A percentile compares a stretch with the other conserved stretches of the same genome.
These are phyloP conservation scores for Paralagenidium karlingii DNA, from an alignment of 352 stramenopile genomes.

Conservation along the genomic window DNA sequence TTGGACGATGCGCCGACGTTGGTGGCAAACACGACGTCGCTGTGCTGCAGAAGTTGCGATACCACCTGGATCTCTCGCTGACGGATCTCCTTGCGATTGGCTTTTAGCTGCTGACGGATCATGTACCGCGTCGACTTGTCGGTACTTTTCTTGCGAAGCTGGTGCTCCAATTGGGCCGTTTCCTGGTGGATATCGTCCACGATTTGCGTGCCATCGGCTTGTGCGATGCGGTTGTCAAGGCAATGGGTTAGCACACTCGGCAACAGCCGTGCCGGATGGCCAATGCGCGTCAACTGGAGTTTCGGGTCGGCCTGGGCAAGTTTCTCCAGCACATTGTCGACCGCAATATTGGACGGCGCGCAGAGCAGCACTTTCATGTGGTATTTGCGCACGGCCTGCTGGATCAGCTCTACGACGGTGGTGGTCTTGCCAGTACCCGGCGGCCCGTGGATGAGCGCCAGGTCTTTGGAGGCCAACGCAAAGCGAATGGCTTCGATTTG, in stretches of 20 bases:
- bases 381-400: conserved; percentile 80
- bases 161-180: conserved; percentile 47
- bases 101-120: conserved; percentile 74
- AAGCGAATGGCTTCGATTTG: conserved; percentile 68
- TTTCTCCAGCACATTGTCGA: conserved; percentile 97
- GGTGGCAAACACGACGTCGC: conserved; percentile 93
- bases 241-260: conserved; percentile 86
- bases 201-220: conserved; percentile 91
- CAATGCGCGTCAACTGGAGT: conserved; percentile 62
- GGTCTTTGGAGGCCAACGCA: conserved; percentile 72
- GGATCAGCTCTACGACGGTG: conserved; percentile 94
- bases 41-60: conserved; percentile 77
- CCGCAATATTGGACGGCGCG: conserved; percentile 96
- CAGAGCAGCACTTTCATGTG: conserved; percentile 91
- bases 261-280: conserved; percentile 92
- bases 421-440: conserved; percentile 95
- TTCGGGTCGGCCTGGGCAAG: conserved; percentile 36
- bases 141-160: conserved; percentile 30
- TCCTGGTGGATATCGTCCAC: conserved; percentile 92
- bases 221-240: conserved; percentile 88
- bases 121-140: conserved; percentile 32
- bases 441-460: conserved; percentile 88
- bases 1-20: conserved; percentile 91
- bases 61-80: conserved; percentile 90
- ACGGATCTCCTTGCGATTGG: conserved; percentile 91